Evolutionary conservation across 805 yeast species (phyloP), one percentile per base, ranked within the genome.

Genomic region (Candida palmyrensis): DNA sequence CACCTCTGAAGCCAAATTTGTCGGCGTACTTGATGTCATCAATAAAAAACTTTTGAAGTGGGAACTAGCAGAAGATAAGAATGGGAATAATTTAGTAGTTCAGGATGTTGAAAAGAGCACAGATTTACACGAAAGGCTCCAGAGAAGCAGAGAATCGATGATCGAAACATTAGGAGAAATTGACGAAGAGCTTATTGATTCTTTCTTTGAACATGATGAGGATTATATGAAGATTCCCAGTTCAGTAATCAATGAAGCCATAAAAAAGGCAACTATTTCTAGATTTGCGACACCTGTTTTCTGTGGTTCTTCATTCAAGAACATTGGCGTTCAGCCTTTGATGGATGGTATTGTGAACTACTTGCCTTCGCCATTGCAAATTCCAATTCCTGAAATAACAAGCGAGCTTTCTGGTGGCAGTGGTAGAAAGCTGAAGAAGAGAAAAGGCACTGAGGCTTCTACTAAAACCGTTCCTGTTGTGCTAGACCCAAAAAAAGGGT

Each of bases 311-410:
- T 83, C 96, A 35, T 92, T 90, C 59, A 74, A 71, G 44, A 90
- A 90, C 53, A 83, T 90, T 29, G 98, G 98, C 17, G 95, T 92
- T 2, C 97, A 92, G 53, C 96, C 97, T 1, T 62, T 92, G 30
- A 59, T 92, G 57, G 97, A 90, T 56, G 89, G 94, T 0, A 72
- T 89, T 9, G 72, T 77, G 2, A 72, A 74, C 35, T 92, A 73
- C 47, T 60, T 92, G 12, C 97, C 98, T 0, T 77, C 88, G 2
- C 97, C 97, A 1, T 42, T 71, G 3, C 88, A 88, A 40, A 66
- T 71, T 1, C 51, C 52, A 1, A 44, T 71, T 3, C 92, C 95
- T 0, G 77, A 75, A 29, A 67, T 81, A 3, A 43, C 62, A 11
- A 44, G 57, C 37, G 44, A 37, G 38, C 41, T 18, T 38, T 39